Evolutionary conservation across 768 basidiomycete genomes (phyloP).

Genomic region (Strobilomyces confusus): DNA sequence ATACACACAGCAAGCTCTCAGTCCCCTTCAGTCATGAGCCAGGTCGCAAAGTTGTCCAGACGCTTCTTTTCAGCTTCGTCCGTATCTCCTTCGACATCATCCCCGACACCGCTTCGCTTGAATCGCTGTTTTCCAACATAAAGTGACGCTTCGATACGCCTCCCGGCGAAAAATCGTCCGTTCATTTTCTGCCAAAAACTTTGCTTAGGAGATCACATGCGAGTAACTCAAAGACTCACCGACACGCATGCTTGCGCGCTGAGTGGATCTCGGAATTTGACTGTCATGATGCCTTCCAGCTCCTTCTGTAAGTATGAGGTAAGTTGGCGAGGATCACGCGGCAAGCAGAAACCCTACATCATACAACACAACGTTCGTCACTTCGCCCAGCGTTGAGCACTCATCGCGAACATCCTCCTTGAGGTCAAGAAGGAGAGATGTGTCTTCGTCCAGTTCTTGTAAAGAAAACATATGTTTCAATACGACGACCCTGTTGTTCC

Average conservation of each 20-base stretch:
- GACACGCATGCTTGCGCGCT: slow-evolving; percentile 90
- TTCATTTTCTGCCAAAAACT: slow-evolving; percentile 75
- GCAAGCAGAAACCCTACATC: slow-evolving; percentile 57
- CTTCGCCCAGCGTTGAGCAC: slow-evolving; percentile 84
- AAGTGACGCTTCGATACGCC: slow-evolving; percentile 75
- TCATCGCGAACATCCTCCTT: slow-evolving; percentile 97
- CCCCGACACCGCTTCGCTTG: slow-evolving; percentile 65
- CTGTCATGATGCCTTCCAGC: slow-evolving; percentile 89
- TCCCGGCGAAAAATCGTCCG: slow-evolving; percentile 84
- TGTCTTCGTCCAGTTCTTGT: slow-evolving; percentile 79
- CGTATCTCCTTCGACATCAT: slow-evolving; percentile 58
- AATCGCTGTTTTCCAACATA: slow-evolving; percentile 82
- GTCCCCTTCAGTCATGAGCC: slow-evolving; percentile 82
- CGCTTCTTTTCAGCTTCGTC: slow-evolving; percentile 80
- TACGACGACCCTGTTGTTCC: slow-evolving; percentile 79
- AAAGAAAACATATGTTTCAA: slow-evolving; percentile 94
- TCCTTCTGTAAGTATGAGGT: slow-evolving; percentile 61
- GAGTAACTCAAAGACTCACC: slow-evolving; percentile 41
- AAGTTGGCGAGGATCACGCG: slow-evolving; percentile 1
- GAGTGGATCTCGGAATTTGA: slow-evolving; percentile 92
- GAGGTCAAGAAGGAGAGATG: slow-evolving; percentile 81
- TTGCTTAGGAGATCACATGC: neutral
- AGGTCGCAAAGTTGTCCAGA: slow-evolving; percentile 82
- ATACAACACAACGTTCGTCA: slow-evolving; percentile 92
- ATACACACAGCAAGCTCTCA: slow-evolving; percentile 25